These are phyloP conservation scores for Sclerospora graminicola DNA, from an alignment of 352 stramenopile genomes.

Conservation along the genomic window DNA sequence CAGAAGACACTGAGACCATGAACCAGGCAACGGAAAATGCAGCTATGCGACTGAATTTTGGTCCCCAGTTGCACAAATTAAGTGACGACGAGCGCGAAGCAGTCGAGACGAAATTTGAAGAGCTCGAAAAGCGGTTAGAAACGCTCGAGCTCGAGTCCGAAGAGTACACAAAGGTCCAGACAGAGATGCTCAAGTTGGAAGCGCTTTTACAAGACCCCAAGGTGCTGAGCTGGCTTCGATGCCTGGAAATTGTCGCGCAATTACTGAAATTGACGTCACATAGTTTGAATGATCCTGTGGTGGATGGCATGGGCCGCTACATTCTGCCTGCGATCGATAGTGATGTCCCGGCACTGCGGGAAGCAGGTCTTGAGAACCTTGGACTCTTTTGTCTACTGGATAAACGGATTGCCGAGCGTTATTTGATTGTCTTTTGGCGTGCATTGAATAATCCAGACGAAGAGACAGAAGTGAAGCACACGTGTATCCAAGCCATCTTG, in stretches of 20 bases:
- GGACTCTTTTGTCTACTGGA: constrained; percentile 65
- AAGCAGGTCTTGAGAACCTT: constrained; percentile 64
- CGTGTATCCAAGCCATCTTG: constrained; percentile 60
- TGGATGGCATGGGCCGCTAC: constrained; percentile 58
- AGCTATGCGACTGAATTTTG: constrained; percentile 11
- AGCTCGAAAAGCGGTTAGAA: constrained; percentile 52
- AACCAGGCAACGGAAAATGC: constrained; percentile 25
- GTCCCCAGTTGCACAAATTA: constrained; percentile 20
- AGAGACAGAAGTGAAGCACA: constrained; percentile 68
- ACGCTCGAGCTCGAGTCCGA: constrained; percentile 41
- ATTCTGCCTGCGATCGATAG: constrained; percentile 72
- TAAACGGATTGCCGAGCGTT: constrained; percentile 48
- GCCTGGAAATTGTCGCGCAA: constrained; percentile 63
- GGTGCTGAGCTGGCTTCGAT: constrained; percentile 60
- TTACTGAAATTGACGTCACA: constrained; percentile 62
- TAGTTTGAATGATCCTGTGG: constrained; percentile 51
- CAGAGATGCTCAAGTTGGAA: constrained; percentile 59
- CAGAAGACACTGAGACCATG: constrained; percentile 10
- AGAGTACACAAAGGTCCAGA: constrained; percentile 48
- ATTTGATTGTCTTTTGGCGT: constrained; percentile 72
- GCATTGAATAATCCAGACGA: constrained; percentile 70
- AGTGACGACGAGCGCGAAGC: constrained; percentile 44
- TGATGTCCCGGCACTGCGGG: constrained; percentile 57
- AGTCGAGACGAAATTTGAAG: constrained; percentile 47
- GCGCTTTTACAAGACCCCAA: constrained; percentile 55